A percentile compares a stretch with the other conserved stretches of the same genome.
Evolutionary conservation across 2,329 filamentous ascomycete species (phyloP).

Genomic region (Neopestalotiopsis sp.): DNA sequence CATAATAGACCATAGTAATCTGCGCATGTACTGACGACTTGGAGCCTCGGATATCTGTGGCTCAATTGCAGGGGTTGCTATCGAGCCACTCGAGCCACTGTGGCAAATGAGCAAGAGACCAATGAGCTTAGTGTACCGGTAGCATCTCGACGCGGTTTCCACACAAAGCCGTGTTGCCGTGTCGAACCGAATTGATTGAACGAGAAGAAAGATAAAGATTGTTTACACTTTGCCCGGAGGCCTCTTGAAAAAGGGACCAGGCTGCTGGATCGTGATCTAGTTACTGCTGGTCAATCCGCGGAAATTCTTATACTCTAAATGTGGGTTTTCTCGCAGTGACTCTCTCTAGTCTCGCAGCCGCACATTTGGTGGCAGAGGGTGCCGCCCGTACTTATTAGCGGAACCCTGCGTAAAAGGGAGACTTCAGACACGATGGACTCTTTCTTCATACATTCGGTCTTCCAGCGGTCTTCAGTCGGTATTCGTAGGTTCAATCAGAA

Average conservation of each 20-base stretch:
- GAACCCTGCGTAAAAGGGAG: too few relatives aligned
- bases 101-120: background rate
- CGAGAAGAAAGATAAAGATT: background rate
- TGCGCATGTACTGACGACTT: background rate
- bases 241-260: constrained; percentile 6
- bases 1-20: too few relatives aligned
- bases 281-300: background rate
- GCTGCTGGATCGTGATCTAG: constrained; percentile 2
- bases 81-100: background rate
- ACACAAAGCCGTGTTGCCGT: background rate
- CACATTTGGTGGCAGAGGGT: too few relatives aligned
- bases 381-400: too few relatives aligned
- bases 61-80: background rate
- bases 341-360: too few relatives aligned
- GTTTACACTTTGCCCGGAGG: constrained; percentile 14
- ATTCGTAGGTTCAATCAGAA: too few relatives aligned
- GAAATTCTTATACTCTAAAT: too few relatives aligned
- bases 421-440: too few relatives aligned
- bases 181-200: constrained; percentile 9
- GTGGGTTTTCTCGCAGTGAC: too few relatives aligned
- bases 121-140: background rate
- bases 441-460: too few relatives aligned
- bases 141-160: constrained; percentile 1
- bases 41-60: background rate
- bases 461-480: too few relatives aligned